Percentiles rank a stretch among this genome's conserved stretches.
Conservation (phyloP, 441 rosid genomes). For the Codiaeum variegatum region DNA sequence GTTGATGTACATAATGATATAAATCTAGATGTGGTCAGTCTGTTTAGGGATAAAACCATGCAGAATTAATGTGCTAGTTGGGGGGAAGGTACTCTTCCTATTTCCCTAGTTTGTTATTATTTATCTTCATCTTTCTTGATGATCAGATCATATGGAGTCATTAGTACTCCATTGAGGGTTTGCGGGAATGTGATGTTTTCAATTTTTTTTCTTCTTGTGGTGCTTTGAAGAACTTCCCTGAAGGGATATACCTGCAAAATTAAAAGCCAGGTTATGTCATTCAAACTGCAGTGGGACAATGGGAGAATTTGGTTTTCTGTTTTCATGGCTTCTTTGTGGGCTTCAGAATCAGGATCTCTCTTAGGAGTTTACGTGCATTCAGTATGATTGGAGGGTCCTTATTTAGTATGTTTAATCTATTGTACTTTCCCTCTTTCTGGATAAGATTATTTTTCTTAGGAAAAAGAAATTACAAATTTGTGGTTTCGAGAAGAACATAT, state of each 20-base stretch:
- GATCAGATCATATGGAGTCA: neutral
- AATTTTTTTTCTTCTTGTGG: neutral
- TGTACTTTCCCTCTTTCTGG: neutral
- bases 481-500: neutral
- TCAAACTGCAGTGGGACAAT: neutral
- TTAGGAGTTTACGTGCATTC: neutral
- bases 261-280: neutral
- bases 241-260: too few species aligned
- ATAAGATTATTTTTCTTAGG: neutral
- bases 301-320: neutral
- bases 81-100: neutral
- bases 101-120: neutral
- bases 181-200: too few species aligned
- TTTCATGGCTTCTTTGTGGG: neutral
- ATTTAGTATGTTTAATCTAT: neutral
- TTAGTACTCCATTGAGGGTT: neutral
- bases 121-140: neutral
- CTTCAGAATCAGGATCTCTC: neutral
- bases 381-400: neutral
- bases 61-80: neutral
- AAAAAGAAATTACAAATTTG: neutral
- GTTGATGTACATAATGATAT: neutral
- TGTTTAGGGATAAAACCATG: neutral
- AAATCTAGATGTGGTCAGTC: neutral
- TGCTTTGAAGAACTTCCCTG: neutral